Base-by-base conservation (phyloP, 2,329 filamentous ascomycete species). In the Monosporascus sp. region DNA sequence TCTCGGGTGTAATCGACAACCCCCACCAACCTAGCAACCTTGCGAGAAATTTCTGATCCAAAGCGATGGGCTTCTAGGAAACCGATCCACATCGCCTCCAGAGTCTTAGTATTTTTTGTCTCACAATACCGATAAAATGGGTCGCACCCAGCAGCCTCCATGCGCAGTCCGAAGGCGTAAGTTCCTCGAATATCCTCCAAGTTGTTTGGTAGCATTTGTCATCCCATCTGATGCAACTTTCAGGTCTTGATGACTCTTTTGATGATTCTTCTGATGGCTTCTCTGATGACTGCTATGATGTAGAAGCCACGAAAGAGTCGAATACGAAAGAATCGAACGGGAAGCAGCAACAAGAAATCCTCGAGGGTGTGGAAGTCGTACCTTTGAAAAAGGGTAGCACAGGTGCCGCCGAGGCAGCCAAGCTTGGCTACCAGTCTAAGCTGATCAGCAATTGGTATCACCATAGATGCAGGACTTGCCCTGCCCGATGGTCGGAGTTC, bases 401-500 rank as follows among this genome's bases (percentile, higher is more conserved):
- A 14, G 52, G 55, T 17, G 43, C 47, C 7, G 37, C 53, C 27
- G 52, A 57, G 46, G 52, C 55, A 3, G 24, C 52, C 46, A 49
- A 27, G 7, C 24, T 57, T 17, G 52, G 49, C 20, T 55, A 55
- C 47, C 24, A 24, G 37, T 55, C 55, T 16, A 59, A 60, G 51
- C 54, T 58, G 9, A 47, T 62, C 52, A 59, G 53, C 48, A 62
- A 58, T 43, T 59, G 53, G 53, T 59, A 56, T 40, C 26, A 37
- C 7, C 65, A 68, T 26, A 40, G 58, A 40, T 69, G 67, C 27
- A 54, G 58, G 5, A 57, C 50, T 2, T 69, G 68, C 45, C 65
- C 61, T 1, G 1, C 43, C 2, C 60, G 66, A 37, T 71, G 66
- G 68, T 65, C 61, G 11, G 63, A 65, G 49, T 67, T 60, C 35